Base-by-base conservation (phyloP, 768 basidiomycete genomes). In the Sarcomyxa edulis region DNA sequence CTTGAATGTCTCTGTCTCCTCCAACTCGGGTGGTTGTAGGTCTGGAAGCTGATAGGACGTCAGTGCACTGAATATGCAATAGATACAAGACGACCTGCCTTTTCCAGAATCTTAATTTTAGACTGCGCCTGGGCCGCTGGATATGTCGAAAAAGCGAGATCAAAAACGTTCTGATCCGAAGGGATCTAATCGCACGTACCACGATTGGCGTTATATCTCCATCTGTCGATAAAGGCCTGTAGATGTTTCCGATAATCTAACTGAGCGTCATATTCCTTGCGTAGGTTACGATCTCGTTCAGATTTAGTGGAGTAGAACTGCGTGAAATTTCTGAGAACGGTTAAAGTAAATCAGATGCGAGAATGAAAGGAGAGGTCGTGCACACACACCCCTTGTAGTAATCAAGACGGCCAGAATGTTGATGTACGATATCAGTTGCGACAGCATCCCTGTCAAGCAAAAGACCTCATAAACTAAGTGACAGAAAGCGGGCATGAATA, bases 341-440 rank as follows among this genome's bases (percentile, higher is more conserved):
- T 37, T 20, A 45, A 35, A 26, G 20, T 37, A 3, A 32, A 19
- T 11, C 6, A 18, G 12, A 11, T 15, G 15, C 22, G 20, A 4
- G 16, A 16, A 25, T 6, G 11, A 43, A 27, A 31, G 3, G 21
- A 12, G 11, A 23, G 15, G 4, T 48, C 65, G 19, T 51, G n/a
- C n/a, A n/a, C n/a, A n/a, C n/a, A n/a, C n/a, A 86, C 80, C 95
- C 96, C 68, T 97, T 96, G 70, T 94, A 98, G 65, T 98, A 98
- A 58, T 98, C 93, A 14, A 98, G 71, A 32, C 96, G 76, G 38
- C 73, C 84, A 1, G 85, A 92, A 58, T 97, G 93, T 59, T 90
- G 92, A 58, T 96, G 91, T n/a, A 97, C 77, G 48, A 99, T 97
- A 58, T 99, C 96, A 12, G 96, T 98, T 3, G 96, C 95, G 25